A percentile compares a stretch with the other conserved stretches of the same genome.
Conservation (phyloP, 208 protist genomes). For the Wallacemonas sp. region DNA sequence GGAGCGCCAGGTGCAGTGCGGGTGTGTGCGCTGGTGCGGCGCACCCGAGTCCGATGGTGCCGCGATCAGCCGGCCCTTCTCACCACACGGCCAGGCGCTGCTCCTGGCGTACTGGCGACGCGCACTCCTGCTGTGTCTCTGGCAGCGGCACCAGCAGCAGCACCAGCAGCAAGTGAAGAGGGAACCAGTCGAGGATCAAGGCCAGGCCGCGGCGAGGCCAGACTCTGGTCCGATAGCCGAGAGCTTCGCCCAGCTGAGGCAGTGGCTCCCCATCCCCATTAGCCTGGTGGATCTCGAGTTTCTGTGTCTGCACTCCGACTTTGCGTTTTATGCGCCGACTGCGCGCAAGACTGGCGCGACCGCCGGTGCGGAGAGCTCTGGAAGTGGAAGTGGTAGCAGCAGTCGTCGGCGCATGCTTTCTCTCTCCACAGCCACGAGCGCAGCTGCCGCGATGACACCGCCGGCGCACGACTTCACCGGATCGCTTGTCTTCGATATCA, state of each 20-base stretch:
- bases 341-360: not conserved
- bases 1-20: conserved; percentile 58
- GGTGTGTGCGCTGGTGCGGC: conserved; percentile 47
- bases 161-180: not conserved
- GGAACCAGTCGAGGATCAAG: too few relatives aligned
- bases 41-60: conserved; percentile 24
- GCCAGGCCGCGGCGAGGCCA: not conserved
- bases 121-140: conserved; percentile 21
- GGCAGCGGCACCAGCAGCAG: not conserved
- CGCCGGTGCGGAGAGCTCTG: too few relatives aligned
- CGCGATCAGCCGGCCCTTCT: conserved; percentile 67
- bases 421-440: not conserved
- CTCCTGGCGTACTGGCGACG: conserved; percentile 69
- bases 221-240: not conserved
- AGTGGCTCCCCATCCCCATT: conserved; percentile 31
- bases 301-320: conserved; percentile 26
- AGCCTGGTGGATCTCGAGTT: conserved; percentile 42
- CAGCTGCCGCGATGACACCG: not conserved
- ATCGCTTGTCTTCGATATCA: conserved; percentile 16
- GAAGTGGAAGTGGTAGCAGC: too few relatives aligned
- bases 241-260: conserved; percentile 6
- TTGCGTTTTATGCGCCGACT: conserved; percentile 30
- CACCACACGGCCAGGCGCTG: conserved; percentile 58
- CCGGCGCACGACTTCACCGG: not conserved
- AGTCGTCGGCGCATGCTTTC: not conserved